Percentiles rank a stretch among this genome's conserved stretches.
These are phyloP conservation scores for Boletellus sp. DNA, from an alignment of 768 basidiomycete genomes.

Conservation along the genomic window DNA sequence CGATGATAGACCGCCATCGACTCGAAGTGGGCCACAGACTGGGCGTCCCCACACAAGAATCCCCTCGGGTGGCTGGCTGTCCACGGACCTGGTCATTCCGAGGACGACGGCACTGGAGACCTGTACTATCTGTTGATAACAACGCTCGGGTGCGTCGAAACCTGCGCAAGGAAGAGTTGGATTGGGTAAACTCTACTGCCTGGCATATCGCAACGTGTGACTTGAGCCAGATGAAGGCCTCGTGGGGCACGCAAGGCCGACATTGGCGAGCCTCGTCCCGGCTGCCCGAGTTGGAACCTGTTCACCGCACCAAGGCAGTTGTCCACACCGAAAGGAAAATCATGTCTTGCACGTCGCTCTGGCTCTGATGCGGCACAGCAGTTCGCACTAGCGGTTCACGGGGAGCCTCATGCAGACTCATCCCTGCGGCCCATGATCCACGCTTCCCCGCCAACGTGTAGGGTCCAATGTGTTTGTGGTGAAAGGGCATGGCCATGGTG, in stretches of 20 bases:
- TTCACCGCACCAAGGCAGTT: not conserved
- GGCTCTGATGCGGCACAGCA: too few species aligned
- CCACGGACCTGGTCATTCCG: slow-evolving; percentile 2
- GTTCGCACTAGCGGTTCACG: not conserved
- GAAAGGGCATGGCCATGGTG: not conserved
- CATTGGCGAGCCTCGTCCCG: too few species aligned
- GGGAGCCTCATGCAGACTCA: not conserved
- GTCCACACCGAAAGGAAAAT: too few species aligned
- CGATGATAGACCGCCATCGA: slow-evolving; percentile 6
- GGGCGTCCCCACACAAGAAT: not conserved
- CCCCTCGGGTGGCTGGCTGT: slow-evolving; percentile 7
- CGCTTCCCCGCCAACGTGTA: slow-evolving; percentile 11
- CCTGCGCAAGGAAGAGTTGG: not conserved
- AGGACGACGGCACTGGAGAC: not conserved
- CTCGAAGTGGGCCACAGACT: not conserved
- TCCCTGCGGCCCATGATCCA: not conserved
- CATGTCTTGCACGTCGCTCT: too few species aligned
- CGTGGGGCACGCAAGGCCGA: slow-evolving; percentile 18
- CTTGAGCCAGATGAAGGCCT: slow-evolving; percentile 11
- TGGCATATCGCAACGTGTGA: slow-evolving; percentile 14
- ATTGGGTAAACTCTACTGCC: slow-evolving; percentile 5
- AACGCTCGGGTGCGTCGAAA: not conserved
- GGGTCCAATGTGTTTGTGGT: not conserved
- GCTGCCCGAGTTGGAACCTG: not conserved
- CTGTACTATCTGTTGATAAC: not conserved